Conservation (phyloP, 257 asterid genomes). For the Lavandula angustifolia region DNA sequence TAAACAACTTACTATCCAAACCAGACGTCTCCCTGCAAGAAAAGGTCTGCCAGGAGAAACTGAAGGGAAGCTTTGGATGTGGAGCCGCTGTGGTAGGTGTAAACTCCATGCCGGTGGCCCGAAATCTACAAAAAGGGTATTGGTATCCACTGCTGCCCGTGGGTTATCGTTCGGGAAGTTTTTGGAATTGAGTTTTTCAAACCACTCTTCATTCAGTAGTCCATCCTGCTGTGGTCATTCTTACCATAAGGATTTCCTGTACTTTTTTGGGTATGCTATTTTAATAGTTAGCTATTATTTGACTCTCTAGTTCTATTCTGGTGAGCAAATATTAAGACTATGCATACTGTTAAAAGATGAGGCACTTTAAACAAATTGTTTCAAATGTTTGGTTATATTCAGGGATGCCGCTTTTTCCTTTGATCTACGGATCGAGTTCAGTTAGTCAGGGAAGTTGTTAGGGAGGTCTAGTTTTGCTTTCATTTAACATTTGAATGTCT, state of each 20-base stretch:
- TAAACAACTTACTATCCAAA: constrained; percentile 85
- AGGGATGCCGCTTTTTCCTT: neutral
- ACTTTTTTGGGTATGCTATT: constrained; percentile 82
- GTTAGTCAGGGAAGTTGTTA: too few species aligned
- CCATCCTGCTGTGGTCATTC: constrained; percentile 84
- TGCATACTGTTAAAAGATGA: neutral
- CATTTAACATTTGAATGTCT: too few species aligned
- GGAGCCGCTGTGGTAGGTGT: constrained; percentile 95
- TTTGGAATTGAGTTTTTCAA: constrained; percentile 86
- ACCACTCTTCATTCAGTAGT: constrained; percentile 64
- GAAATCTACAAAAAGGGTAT: constrained; percentile 74
- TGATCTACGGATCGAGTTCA: neutral
- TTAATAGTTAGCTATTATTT: neutral
- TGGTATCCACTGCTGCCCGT: constrained; percentile 79
- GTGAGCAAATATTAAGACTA: neutral
- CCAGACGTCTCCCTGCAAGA: constrained; percentile 56
- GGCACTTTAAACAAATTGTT: neutral
- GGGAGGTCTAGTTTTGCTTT: too few species aligned
- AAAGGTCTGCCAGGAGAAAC: constrained; percentile 70
- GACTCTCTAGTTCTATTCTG: neutral
- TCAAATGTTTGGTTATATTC: neutral
- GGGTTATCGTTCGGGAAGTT: constrained; percentile 91
- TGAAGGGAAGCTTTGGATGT: constrained; percentile 98
- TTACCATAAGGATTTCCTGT: constrained; percentile 81
- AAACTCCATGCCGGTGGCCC: constrained; percentile 52